A percentile compares a stretch with the other conserved stretches of the same genome.
Conservation (phyloP, 2,329 filamentous ascomycete species). For the Aspergillus versicolor region DNA sequence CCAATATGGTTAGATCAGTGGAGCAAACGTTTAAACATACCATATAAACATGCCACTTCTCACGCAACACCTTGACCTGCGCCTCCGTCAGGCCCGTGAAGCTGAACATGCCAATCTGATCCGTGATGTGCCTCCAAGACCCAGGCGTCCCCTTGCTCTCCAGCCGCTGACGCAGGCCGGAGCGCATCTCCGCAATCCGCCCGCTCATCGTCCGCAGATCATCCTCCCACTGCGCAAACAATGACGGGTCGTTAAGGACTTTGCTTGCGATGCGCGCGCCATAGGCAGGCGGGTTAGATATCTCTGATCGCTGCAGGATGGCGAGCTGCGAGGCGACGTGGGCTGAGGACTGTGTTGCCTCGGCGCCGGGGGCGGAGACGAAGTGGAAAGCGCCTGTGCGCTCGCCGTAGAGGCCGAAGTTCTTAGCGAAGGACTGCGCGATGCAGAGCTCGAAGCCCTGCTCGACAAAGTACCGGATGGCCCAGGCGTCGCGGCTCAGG, state of each 20-base stretch:
- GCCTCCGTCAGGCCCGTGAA: slow-evolving; percentile 60
- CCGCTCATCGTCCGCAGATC: slow-evolving; percentile 93
- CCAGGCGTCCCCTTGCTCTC: slow-evolving; percentile 85
- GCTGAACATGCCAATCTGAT: slow-evolving; percentile 99
- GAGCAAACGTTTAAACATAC: slow-evolving; percentile 23
- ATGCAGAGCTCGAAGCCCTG: slow-evolving; percentile 74
- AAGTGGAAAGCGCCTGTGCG: slow-evolving; percentile 96
- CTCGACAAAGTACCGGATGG: slow-evolving; percentile 91
- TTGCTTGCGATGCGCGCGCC: slow-evolving; percentile 84
- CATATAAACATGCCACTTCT: slow-evolving; percentile 54
- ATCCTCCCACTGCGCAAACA: slow-evolving; percentile 90
- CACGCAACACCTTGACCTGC: slow-evolving; percentile 48
- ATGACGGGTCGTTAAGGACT: slow-evolving; percentile 75
- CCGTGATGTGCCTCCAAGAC: slow-evolving; percentile 94
- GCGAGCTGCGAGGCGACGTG: slow-evolving; percentile 84
- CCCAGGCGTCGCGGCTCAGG: slow-evolving; percentile 78
- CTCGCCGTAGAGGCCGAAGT: slow-evolving; percentile 87
- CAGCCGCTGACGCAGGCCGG: slow-evolving; percentile 71
- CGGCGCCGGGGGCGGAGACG: slow-evolving; percentile 69
- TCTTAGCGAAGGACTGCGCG: slow-evolving; percentile 63
- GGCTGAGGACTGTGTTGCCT: slow-evolving; percentile 59
- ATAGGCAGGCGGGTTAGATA: slow-evolving; percentile 94
- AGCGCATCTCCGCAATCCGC: slow-evolving; percentile 89
- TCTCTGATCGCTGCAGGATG: slow-evolving; percentile 94
- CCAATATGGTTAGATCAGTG: neutral